Base-by-base conservation (phyloP, 371 early-diverging fungal genomes). In the Mortierella sp. region DNA sequence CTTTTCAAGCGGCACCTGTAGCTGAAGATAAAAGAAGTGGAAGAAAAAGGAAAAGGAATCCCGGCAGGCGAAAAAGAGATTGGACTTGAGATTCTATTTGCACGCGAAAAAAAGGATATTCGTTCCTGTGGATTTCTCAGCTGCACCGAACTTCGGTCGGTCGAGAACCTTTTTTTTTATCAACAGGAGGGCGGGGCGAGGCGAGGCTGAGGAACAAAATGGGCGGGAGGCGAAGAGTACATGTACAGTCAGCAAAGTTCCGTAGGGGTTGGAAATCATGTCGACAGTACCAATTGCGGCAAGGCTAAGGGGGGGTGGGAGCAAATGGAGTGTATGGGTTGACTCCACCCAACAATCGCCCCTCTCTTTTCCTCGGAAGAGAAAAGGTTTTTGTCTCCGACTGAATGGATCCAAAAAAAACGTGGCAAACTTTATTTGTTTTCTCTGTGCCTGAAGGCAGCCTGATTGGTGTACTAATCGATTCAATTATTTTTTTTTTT, bases 341-440 rank as follows among this genome's bases (percentile, higher is more conserved):
- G 31, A 61, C 34, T 61, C 39, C 61, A 61, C 61, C 37, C 61
- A 61, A 61, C 61, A 58, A 55, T 14, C 61, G 10, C 34, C 9
- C 19, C 34, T 58, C 19, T 0, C 11, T 26, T 24, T 52, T 48
- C 48, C 53, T 53, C 53, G 53, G 58, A 34, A 5, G 55, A 48
- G 45, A 45, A 24, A 39, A 45, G 40, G 52, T 37, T 72, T 73
- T 11, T 73, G 58, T 44, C 73, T 66, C 73, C 73, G 70, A 31
- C 70, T 40, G 8, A 55, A 66, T 16, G 24, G 16, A 31, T 19
- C 47, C 19, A 64, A 37, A 71, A 55, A 73, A 73, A 73, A 73
- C 74, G 74, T 73, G 73, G 73, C 73, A 66, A 73, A 73, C 73
- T 66, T 22, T 73, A 55, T 71, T 34, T 26, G 14, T 29, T 29